These are phyloP conservation scores for Phycomyces blakesleeanus DNA, from an alignment of 192 early-diverging fungal genomes.

Conservation along the genomic window DNA sequence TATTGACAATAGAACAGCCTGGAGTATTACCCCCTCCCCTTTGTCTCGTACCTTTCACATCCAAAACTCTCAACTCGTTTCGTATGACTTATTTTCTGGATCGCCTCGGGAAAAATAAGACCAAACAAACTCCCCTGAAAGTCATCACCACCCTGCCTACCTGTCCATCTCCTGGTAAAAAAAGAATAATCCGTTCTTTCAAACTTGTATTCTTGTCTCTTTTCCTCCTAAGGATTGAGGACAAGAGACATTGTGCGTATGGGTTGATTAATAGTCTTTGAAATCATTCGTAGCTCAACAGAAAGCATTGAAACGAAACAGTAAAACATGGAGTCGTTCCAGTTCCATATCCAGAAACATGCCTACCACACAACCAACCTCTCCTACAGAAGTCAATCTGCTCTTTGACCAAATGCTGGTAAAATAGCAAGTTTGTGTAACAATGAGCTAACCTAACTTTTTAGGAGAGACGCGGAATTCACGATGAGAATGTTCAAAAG, in stretches of 20 bases:
- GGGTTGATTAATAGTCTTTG: too few species aligned
- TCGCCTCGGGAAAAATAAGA: background rate
- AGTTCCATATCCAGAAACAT: background rate
- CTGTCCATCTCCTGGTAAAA: background rate
- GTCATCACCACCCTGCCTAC: background rate
- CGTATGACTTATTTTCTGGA: background rate
- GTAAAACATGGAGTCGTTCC: too few species aligned
- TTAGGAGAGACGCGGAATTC: slow-evolving; percentile 51
- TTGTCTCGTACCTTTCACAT: background rate
- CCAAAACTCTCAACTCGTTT: background rate
- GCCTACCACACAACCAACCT: background rate
- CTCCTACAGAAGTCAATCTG: slow-evolving; percentile 35
- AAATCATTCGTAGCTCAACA: too few species aligned
- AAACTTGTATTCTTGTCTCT: too few species aligned
- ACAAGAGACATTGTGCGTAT: too few species aligned
- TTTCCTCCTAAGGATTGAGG: too few species aligned
- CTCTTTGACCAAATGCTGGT: slow-evolving; percentile 56
- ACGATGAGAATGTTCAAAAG: slow-evolving; percentile 37
- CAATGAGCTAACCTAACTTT: background rate
- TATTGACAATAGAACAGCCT: background rate
- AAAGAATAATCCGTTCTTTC: background rate
- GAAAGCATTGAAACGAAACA: too few species aligned
- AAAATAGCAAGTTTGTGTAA: slow-evolving; percentile 12
- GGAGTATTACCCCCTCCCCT: background rate
- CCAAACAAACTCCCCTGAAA: background rate